phyloP scores from a whole-genome alignment of 345 rosid genomes.

The Eucalyptus rudis region DNA sequence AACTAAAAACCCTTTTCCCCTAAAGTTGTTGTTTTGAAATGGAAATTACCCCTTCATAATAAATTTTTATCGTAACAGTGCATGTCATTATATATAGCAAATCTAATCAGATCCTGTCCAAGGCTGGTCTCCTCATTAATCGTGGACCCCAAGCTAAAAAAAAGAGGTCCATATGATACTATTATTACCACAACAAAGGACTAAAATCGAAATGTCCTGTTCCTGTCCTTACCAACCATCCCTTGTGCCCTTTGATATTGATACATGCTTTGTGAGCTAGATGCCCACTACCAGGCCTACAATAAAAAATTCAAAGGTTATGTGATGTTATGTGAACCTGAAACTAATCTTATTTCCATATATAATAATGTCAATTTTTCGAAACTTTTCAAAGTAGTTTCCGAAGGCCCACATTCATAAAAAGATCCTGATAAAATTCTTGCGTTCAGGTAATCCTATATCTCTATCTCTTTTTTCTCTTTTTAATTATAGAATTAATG shows the following conservation, averaged over 20 bases:
- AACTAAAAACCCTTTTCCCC: neutral
- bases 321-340: neutral
- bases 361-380: neutral
- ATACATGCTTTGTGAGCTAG: neutral
- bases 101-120: neutral
- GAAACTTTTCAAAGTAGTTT: neutral
- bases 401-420: neutral
- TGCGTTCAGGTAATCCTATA: neutral
- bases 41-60: neutral
- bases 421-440: neutral
- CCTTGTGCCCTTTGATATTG: neutral
- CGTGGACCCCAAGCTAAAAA: neutral
- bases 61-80: neutral
- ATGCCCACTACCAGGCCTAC: neutral
- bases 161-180: neutral
- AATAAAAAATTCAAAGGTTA: neutral
- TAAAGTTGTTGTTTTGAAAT: neutral
- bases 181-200: neutral
- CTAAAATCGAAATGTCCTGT: neutral
- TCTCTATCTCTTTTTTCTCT: neutral
- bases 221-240: neutral
- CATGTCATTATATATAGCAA: neutral
- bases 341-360: neutral
- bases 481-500: neutral
- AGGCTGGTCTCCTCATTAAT: neutral